phyloP scores from a whole-genome alignment of 305 asterid genomes.

The Lippia alba region DNA sequence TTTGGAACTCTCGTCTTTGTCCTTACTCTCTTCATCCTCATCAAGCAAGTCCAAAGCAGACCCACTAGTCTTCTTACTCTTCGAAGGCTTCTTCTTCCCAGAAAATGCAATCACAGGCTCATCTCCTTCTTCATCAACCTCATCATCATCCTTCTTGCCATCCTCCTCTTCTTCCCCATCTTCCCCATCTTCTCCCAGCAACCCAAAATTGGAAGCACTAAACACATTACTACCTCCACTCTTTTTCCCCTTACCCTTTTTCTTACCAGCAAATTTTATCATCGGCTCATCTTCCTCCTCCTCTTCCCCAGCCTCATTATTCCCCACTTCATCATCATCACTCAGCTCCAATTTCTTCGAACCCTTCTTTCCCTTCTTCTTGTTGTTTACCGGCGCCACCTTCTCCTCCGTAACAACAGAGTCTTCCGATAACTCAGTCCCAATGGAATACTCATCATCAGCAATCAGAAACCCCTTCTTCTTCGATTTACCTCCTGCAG shows the following conservation, averaged over 20 bases:
- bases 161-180: slow-evolving; percentile 53
- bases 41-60: slow-evolving; percentile 58
- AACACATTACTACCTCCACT: slow-evolving; percentile 43
- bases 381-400: slow-evolving; percentile 49
- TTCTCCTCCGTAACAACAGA: slow-evolving; percentile 62
- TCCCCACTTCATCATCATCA: slow-evolving; percentile 56
- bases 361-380: slow-evolving; percentile 69
- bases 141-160: slow-evolving; percentile 41
- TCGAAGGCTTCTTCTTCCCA: slow-evolving; percentile 66
- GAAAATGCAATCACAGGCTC: slow-evolving; percentile 48
- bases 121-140: slow-evolving; percentile 53
- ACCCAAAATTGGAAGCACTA: slow-evolving; percentile 58
- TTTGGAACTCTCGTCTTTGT: slow-evolving; percentile 45
- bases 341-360: slow-evolving; percentile 44
- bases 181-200: slow-evolving; percentile 65
- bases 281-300: slow-evolving; percentile 54
- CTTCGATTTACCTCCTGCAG: slow-evolving; percentile 70
- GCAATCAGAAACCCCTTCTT: slow-evolving; percentile 65
- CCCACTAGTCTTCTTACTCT: slow-evolving; percentile 54
- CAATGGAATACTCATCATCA: slow-evolving; percentile 78
- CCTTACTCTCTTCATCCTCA: slow-evolving; percentile 47
- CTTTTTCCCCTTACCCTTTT: slow-evolving; percentile 69
- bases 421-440: slow-evolving; percentile 69
- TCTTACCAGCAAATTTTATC: slow-evolving; percentile 56
- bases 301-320: slow-evolving; percentile 29